phyloP scores from a whole-genome alignment of 2,329 filamentous ascomycete species.

The Aurifilum marmelostoma region DNA sequence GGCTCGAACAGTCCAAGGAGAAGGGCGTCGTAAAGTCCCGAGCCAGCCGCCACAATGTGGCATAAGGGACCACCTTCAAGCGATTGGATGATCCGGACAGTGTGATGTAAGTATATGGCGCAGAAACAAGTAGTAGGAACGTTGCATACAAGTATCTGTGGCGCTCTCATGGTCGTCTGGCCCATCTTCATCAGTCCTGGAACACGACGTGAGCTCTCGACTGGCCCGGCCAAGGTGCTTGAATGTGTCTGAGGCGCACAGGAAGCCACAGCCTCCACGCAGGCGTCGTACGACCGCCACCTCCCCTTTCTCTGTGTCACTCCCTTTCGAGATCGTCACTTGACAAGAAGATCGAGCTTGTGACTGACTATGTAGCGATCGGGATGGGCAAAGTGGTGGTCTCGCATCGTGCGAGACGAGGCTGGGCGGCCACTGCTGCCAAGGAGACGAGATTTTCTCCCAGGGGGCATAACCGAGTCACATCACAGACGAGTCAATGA shows the following conservation, averaged over 20 bases:
- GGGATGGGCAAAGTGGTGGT: not conserved
- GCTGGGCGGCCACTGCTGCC: not conserved
- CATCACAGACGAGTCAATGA: not conserved
- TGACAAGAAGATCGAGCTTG: not conserved
- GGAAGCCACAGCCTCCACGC: not conserved
- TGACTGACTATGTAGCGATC: not conserved
- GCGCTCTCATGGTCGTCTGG: not conserved
- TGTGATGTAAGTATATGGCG: not conserved
- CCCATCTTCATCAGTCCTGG: not conserved
- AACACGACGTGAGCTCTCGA: not conserved
- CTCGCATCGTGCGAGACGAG: not conserved
- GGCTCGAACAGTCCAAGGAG: too few species aligned
- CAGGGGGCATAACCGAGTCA: not conserved
- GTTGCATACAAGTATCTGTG: not conserved
- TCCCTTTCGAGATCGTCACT: not conserved
- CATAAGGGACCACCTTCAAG: not conserved
- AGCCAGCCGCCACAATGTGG: not conserved
- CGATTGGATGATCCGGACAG: not conserved
- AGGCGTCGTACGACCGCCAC: not conserved
- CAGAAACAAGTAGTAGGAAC: not conserved
- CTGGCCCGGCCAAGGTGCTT: not conserved
- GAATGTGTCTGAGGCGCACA: not conserved
- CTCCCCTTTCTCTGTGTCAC: not conserved
- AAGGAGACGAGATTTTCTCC: not conserved
- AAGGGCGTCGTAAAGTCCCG: too few species aligned